Evolutionary conservation across 2,329 filamentous ascomycete genomes (phyloP), one percentile per base, ranked within the genome.

Genomic region (Didymella pinodella): DNA sequence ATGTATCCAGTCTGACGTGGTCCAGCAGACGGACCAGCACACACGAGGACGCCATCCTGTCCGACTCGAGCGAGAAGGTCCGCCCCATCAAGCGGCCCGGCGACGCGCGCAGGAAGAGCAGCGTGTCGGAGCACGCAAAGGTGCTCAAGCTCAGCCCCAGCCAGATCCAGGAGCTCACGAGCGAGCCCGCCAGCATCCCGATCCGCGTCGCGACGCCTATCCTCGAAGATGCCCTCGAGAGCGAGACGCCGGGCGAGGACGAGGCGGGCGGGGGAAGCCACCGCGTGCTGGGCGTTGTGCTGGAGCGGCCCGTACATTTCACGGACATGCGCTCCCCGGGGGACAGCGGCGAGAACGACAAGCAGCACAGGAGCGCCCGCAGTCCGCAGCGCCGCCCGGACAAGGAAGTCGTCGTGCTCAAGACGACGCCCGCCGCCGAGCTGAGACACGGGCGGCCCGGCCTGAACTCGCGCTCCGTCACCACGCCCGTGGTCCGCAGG

Each of bases 81-180:
- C 63, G 66, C 40, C 71, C 68, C 34, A 76, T 76, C 56, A 74
- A 72, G 58, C 65, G 75, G 18, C 75, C 74, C 20, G 75, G 74
- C n/a, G 74, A 76, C 62, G 67, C 55, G 3, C 62, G 71, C 57
- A 64, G 74, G 56, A 74, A 53, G 64, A 77, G 75, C 66, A 76
- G 73, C 61, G 69, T 74, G 31, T 73, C 72, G 3, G 75, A 75
- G 34, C 72, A 76, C 32, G 72, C 81, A 5, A 79, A 76, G 61
- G 70, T 82, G 3, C 71, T 84, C 57, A 86, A 84, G 65, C 74
- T 86, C 29, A 86, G 84, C 3, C 80, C 82, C 2, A 79, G 79
- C 40, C 80, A 85, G 69, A 82, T 87, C 2, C 79, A 84, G 41
- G 83, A 85, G 44, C 78, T 87, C 41, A 84, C 83, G 6, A 77